A percentile compares a stretch with the other conserved stretches of the same genome.
Evolutionary conservation across 768 basidiomycete species (phyloP).

Genomic region (Phallus indusiatus): DNA sequence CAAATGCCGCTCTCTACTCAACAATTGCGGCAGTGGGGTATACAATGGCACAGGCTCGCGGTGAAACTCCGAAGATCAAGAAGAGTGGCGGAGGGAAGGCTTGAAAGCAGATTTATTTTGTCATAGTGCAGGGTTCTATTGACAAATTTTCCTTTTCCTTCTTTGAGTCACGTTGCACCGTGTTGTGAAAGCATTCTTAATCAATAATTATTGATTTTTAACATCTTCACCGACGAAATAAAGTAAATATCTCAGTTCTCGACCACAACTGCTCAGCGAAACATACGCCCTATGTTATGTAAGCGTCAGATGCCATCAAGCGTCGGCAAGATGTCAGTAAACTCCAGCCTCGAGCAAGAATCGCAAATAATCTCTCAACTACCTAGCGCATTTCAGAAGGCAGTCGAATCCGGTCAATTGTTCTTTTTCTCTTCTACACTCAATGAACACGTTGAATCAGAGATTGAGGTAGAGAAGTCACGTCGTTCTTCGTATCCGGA

Average conservation of each 20-base stretch:
- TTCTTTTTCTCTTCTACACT: constrained; percentile 72
- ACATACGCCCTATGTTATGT: too few species aligned
- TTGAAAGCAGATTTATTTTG: constrained; percentile 25
- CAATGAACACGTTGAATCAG: constrained; percentile 48
- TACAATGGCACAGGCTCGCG: constrained; percentile 49
- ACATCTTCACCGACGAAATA: too few species aligned
- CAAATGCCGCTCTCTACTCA: constrained; percentile 76
- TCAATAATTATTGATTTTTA: too few species aligned
- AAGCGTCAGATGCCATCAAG: too few species aligned
- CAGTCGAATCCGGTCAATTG: constrained; percentile 54
- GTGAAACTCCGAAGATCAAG: constrained; percentile 58
- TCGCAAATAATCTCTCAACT: constrained; percentile 48
- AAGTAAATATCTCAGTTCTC: too few species aligned
- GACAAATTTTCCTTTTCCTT: constrained; percentile 15
- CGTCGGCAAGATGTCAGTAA: not conserved
- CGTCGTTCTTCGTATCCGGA: constrained; percentile 10
- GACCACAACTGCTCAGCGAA: too few species aligned
- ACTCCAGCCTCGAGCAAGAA: not conserved
- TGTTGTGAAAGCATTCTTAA: too few species aligned
- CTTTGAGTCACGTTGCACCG: constrained; percentile 10
- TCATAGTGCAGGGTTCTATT: constrained; percentile 16
- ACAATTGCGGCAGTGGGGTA: constrained; percentile 64
- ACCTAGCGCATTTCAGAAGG: constrained; percentile 46
- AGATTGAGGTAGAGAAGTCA: constrained; percentile 44
- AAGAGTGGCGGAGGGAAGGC: constrained; percentile 49